phyloP scores from a whole-genome alignment of 148 eudicot genomes.

The Rhododendron ovatum region DNA sequence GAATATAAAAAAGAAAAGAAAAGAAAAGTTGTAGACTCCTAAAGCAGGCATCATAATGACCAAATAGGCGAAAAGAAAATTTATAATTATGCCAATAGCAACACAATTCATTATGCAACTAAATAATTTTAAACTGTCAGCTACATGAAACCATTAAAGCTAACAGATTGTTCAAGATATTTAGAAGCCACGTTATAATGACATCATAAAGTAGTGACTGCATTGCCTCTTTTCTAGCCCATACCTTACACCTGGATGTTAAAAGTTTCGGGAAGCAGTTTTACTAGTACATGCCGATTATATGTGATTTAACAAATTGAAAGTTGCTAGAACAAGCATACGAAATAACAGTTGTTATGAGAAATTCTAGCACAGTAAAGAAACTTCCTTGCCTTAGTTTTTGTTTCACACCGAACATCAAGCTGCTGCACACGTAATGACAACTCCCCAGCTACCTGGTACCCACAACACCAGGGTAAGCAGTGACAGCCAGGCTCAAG shows the following conservation, averaged over 20 bases:
- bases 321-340: neutral
- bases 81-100: neutral
- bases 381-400: conserved; percentile 38
- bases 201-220: neutral
- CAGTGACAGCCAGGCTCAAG: conserved; percentile 48
- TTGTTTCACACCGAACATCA: conserved; percentile 51
- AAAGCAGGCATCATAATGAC: neutral
- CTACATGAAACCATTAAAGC: neutral
- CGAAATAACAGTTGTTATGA: neutral
- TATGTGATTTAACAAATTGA: neutral
- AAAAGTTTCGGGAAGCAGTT: neutral
- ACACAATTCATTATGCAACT: neutral
- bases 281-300: neutral
- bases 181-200: neutral
- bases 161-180: neutral
- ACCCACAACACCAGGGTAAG: conserved; percentile 43
- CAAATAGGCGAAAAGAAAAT: neutral
- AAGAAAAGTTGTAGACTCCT: neutral
- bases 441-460: conserved; percentile 33
- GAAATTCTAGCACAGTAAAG: neutral
- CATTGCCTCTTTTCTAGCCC: neutral
- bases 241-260: neutral
- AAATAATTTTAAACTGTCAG: neutral
- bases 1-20: neutral
- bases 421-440: conserved; percentile 42